Base-by-base conservation (phyloP, 345 rosid genomes). In the Acer saccharum region DNA sequence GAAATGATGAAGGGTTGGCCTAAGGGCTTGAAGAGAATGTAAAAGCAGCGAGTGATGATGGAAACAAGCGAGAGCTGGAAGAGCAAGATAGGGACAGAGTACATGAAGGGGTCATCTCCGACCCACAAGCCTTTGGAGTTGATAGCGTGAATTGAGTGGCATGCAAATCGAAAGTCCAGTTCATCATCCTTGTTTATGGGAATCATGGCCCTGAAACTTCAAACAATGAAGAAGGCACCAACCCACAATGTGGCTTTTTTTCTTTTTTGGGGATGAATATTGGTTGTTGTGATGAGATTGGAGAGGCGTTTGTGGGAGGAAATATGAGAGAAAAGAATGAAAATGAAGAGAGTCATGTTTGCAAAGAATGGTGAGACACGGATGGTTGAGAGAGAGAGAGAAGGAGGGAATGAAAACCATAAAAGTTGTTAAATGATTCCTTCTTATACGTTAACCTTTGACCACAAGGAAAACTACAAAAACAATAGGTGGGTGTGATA, bases 21-120 rank as follows among this genome's bases (percentile, higher is more conserved):
- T 39, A 81, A 54, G 60, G 82, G 87, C 75, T 79, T 81, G 68
- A 81, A 65, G 32, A 81, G 35, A 52, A 68, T 17, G 29, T 58
- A 71, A 58, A 81, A 55, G 44, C 55, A 25, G 21, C 84, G 74
- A 32, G 74, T 60, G 75, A 74, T 20, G 27, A 78, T 43, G 74
- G 74, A 81, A 25, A 84, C 76, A 50, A 76, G 65, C 43, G 82
- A 44, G 61, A 81, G 74, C 75, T 81, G 80, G 60, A 65, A 21
- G 64, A 79, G 43, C 65, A 78, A 72, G 32, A 78, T 76, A 68
- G 86, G 86, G 10, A 80, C 62, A 21, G 79, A 55, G 68, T 41
- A 83, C 20, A 57, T 32, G 23, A 80, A 35, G 68, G 81, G 81
- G 68, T 80, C 25, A 27, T 80, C 84, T 68, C 86, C 86, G 17